phyloP scores from a whole-genome alignment of 2,329 filamentous ascomycete genomes.

The Phaeosphaeria sp. region DNA sequence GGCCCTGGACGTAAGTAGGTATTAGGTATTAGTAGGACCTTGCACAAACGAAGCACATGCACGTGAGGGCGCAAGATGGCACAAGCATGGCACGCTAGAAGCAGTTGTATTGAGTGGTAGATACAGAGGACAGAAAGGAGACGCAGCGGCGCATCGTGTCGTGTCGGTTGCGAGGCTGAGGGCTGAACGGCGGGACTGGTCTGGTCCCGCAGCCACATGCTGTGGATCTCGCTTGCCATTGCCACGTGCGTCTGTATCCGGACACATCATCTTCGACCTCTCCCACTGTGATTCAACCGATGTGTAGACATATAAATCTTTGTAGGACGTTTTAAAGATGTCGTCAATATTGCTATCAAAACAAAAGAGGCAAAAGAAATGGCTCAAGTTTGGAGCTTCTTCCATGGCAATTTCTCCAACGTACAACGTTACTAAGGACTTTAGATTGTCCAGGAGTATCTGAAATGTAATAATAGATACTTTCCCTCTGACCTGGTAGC shows the following conservation, averaged over 20 bases:
- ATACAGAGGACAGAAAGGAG: constrained; percentile 22
- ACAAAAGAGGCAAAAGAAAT: too few species aligned
- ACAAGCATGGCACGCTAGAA: constrained; percentile 4
- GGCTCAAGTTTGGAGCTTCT: too few species aligned
- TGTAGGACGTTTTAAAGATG: too few species aligned
- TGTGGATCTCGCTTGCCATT: constrained; percentile 13
- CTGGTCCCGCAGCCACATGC: constrained; percentile 27
- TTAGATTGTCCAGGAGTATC: too few species aligned
- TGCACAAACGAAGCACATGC: constrained; percentile 11
- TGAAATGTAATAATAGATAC: too few species aligned
- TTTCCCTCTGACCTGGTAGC: too few species aligned
- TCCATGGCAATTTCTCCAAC: too few species aligned
- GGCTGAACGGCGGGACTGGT: constrained; percentile 25
- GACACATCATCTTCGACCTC: neutral
- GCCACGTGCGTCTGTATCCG: constrained; percentile 6
- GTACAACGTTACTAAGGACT: too few species aligned
- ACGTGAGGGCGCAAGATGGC: constrained; percentile 18
- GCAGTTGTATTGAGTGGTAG: constrained; percentile 11
- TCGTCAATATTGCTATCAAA: too few species aligned
- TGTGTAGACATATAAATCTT: too few species aligned
- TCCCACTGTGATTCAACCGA: too few species aligned
- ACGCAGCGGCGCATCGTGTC: constrained; percentile 11
- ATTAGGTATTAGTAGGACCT: constrained; percentile 23
- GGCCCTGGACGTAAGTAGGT: constrained; percentile 15
- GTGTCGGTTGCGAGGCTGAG: constrained; percentile 35